Conservation (phyloP, 2,329 filamentous ascomycete species). For the Epichloe elymi region DNA sequence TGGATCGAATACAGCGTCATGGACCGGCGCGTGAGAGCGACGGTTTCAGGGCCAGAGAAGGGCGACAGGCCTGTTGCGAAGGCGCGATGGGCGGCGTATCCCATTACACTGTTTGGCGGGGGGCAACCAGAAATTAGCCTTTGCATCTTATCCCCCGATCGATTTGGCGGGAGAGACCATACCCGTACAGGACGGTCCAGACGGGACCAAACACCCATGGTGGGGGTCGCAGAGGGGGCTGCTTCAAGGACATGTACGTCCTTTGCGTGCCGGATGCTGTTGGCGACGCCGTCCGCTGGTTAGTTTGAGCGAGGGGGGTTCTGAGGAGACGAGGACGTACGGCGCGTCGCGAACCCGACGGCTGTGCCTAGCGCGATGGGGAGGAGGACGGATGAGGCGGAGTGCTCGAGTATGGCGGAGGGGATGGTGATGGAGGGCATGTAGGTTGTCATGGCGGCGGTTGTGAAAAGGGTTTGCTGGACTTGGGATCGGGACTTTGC, state of each 20-base stretch:
- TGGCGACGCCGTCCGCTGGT: background rate
- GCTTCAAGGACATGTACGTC: constrained; percentile 52
- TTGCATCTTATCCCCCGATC: no score
- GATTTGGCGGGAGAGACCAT: background rate
- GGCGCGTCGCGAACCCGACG: constrained; percentile 56
- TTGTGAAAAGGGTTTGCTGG: no score
- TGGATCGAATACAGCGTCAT: constrained; percentile 74
- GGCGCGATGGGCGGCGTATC: constrained; percentile 75
- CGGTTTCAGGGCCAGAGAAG: constrained; percentile 37
- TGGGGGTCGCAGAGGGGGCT: constrained; percentile 51
- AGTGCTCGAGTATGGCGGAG: constrained; percentile 53
- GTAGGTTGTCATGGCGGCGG: constrained; percentile 55
- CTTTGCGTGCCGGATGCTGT: constrained; percentile 44
- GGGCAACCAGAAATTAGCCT: background rate
- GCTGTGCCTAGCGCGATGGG: constrained; percentile 60
- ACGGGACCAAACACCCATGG: constrained; percentile 49
- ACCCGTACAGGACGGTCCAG: constrained; percentile 55
- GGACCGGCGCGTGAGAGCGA: constrained; percentile 48
- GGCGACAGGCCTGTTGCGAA: constrained; percentile 49
- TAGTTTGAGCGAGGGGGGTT: background rate
- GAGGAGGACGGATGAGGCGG: constrained; percentile 61
- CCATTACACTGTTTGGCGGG: constrained; percentile 48
- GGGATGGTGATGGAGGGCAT: constrained; percentile 69
- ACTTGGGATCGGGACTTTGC: no score
- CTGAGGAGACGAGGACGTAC: constrained; percentile 29